These are phyloP conservation scores for Penicillium ochrochloron DNA, from an alignment of 495 filamentous ascomycete species.

Conservation along the genomic window DNA sequence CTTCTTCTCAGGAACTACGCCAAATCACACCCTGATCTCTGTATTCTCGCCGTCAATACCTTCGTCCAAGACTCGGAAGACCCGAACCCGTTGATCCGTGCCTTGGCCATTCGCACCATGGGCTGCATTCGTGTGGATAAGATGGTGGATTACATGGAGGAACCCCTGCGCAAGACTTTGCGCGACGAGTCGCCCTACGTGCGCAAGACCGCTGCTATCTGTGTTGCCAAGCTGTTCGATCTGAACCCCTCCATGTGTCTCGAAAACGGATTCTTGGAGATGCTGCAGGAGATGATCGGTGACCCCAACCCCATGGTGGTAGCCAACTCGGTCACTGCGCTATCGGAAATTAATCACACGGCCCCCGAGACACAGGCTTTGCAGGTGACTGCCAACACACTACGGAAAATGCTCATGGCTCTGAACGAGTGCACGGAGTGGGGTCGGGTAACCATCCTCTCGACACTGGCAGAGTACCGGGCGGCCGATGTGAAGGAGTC, in stretches of 20 bases:
- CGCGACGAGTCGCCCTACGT: conserved; percentile 98
- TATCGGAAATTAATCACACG: conserved; percentile 88
- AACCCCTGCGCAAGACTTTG: conserved; percentile 93
- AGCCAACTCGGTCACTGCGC: conserved; percentile 91
- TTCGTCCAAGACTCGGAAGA: conserved; percentile 99
- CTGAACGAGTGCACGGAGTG: conserved; percentile 99
- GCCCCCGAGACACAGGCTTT: conserved; percentile 90
- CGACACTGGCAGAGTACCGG: conserved; percentile 86
- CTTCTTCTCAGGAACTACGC: conserved; percentile 85
- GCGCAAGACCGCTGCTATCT: conserved; percentile 96
- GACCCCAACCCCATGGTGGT: conserved; percentile 99
- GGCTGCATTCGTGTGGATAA: conserved; percentile 98
- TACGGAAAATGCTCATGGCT: conserved; percentile 96
- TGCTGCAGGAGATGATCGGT: conserved; percentile 93
- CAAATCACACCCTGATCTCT: conserved; percentile 98
- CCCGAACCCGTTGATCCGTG: conserved; percentile 93
- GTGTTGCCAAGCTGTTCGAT: conserved; percentile 97
- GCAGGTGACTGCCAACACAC: conserved; percentile 73
- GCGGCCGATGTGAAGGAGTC: conserved; percentile 89
- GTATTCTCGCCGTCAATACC: conserved; percentile 98
- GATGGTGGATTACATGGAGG: conserved; percentile 99
- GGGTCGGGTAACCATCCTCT: conserved; percentile 94
- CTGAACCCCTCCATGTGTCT: conserved; percentile 89
- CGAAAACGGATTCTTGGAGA: conserved; percentile 96
- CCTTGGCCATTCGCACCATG: conserved; percentile 98